Base-by-base conservation (phyloP, 2,329 filamentous ascomycete genomes). In the Colletotrichum noveboracense region DNA sequence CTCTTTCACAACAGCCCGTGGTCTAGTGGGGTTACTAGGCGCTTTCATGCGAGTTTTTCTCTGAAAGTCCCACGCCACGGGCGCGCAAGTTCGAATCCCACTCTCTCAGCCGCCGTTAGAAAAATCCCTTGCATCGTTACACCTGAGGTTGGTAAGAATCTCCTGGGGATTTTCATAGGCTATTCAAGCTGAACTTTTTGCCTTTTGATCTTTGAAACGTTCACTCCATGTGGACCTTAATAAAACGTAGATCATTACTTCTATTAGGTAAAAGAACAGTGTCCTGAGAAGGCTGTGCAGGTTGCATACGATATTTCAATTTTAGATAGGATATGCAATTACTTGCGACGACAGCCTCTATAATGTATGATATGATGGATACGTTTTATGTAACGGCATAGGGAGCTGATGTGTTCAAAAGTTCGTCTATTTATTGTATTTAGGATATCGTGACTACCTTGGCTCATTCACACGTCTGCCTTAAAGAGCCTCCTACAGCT, bases 71-170 rank as follows among this genome's bases (percentile, higher is more conserved):
- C 36, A 21, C 24, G 7, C 4, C 70, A 43, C 56, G 65, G 70
- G 70, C 69, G 70, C 65, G 70, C 62, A 38, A 43, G 38, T 69
- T 73, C 65, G 70, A 64, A 21, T 62, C 56, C 70, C 30, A n/a
- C 43, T 52, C 43, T 52, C n/a, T 52, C n/a, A 52, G 43, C 70
- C 70, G 55, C 55, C n/a, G 52, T 56, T 73, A 32, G 70, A n/a
- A 69, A 64, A 73, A 52, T 16, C 61, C 43, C 36, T 36, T 16
- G 64, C 70, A 68, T 72, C 52, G 55, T 61, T 72, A 64, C 66
- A 64, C 71, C 71, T 64, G 71, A 64, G 66, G 56, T 66, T 56
- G 71, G 71, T 70, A 73, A 70, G 30, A 70, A 58, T 56, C 38
- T 70, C 71, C 62, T 61, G 14, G 58, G 66, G 16, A 14, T 65